Evolutionary conservation across 129 eudicot species (phyloP), one percentile per base, ranked within the genome.

Genomic region (Tanacetum coccineum): DNA sequence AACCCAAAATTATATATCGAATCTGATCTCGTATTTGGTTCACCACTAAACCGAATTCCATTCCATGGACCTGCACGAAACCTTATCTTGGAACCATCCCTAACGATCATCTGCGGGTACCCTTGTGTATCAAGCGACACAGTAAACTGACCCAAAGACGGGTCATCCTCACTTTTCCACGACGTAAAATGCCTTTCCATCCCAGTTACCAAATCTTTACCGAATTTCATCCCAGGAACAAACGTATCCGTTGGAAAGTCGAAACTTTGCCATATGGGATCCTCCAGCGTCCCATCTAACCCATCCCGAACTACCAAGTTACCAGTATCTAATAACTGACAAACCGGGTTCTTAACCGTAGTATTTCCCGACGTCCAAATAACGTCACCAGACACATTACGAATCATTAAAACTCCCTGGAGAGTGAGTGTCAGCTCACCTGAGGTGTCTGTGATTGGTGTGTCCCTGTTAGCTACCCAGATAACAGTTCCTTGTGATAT

Each of bases 231-330:
- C 9, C 84, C 90, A 4, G 91, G 84, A 13, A 87, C 42, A 5
- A 84, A 50, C 0, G 81, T 81, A 36, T 87, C 84, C 1, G 80
- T 68, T 1, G 90, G 87, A 71, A 66, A 76, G 61, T 87, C 83
- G 39, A 87, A 87, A 61, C 86, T 84, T 71, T 87, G 90, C 95
- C 95, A 87, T 13, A 74, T 12, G 36, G 55, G 69, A 62, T 70
- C 73, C 9, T 70, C 77, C 7, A 32, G 58, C 53, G 68, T 39
- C 13, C 47, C 42, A 18, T 68, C 77, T 18, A 12, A 19, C 13
- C 39, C 67, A 14, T 73, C 85, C n/a, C 64, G 59, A 21, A 87
- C 18, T 15, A 77, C 71, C 1, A 87, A 74, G 49, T 87, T 87
- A 3, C 95, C 95, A 0, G 86, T 25, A 51, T 87, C 84, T 21